Evolutionary conservation across 257 asterid genomes (phyloP).

Genomic region (Plantago elongata): DNA sequence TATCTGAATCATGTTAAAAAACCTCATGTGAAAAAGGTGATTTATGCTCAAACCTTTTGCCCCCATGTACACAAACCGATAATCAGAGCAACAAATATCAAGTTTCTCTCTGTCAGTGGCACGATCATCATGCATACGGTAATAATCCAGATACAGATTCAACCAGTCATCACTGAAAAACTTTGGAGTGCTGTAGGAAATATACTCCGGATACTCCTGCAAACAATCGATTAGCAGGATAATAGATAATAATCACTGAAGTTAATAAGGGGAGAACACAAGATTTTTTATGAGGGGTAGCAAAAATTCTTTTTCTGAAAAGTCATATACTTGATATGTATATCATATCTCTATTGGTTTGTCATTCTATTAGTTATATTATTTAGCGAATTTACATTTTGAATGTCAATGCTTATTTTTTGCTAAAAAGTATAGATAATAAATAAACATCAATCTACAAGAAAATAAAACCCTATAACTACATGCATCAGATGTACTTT

Average conservation of each 20-base stretch:
- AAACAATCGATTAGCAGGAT: constrained; percentile 22
- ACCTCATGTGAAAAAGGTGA: constrained; percentile 18
- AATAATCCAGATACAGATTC: constrained; percentile 82
- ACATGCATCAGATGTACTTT: too few relatives aligned
- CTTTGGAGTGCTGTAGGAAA: constrained; percentile 66
- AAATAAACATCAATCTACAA: too few relatives aligned
- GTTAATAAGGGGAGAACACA: neutral
- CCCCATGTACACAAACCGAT: constrained; percentile 97
- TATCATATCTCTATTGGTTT: too few relatives aligned
- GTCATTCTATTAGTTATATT: too few relatives aligned
- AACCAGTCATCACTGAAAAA: constrained; percentile 92
- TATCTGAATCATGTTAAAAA: constrained; percentile 15
- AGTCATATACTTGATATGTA: too few relatives aligned
- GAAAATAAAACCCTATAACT: too few relatives aligned
- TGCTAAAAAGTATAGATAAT: too few relatives aligned
- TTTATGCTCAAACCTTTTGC: constrained; percentile 65
- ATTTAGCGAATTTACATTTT: too few relatives aligned
- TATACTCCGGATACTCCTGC: constrained; percentile 88
- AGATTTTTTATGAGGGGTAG: too few relatives aligned
- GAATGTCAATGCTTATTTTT: too few relatives aligned
- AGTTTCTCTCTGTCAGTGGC: constrained; percentile 41
- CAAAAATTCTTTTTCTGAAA: too few relatives aligned
- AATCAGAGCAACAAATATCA: constrained; percentile 84
- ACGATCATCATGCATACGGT: constrained; percentile 64
- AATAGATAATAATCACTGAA: neutral